Percentiles rank a stretch among this genome's conserved stretches.
These are phyloP conservation scores for Exophiala mesophila DNA, from an alignment of 2,329 filamentous ascomycete species.

Conservation along the genomic window DNA sequence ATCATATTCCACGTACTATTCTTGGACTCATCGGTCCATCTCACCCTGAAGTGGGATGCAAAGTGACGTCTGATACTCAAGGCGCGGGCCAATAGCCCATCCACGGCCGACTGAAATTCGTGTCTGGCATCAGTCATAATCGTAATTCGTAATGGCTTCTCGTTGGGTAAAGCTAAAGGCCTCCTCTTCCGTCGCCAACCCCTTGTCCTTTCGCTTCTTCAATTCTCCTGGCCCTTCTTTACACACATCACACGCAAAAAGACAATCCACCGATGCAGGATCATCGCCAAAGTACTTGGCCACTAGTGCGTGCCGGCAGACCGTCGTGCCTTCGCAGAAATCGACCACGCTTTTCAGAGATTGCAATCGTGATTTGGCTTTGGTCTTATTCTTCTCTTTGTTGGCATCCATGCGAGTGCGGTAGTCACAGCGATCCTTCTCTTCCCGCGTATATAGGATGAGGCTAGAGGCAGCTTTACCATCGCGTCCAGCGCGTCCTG, in stretches of 20 bases:
- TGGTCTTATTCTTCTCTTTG: conserved; percentile 32
- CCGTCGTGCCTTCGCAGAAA: conserved; percentile 73
- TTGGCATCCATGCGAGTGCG: conserved; percentile 11
- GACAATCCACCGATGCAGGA: conserved; percentile 45
- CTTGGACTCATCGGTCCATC: no score
- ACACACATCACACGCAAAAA: conserved; percentile 74
- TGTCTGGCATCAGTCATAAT: conserved; percentile 18
- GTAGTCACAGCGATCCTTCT: conserved; percentile 59
- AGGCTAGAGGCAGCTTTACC: conserved; percentile 83
- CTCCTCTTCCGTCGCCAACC: conserved; percentile 29
- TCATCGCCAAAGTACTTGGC: conserved; percentile 65
- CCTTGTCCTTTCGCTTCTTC: conserved; percentile 49
- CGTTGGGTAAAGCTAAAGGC: conserved; percentile 30
- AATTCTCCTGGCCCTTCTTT: conserved; percentile 59
- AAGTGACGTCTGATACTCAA: no score
- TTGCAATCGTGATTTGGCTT: conserved; percentile 50
- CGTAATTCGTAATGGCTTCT: conserved; percentile 18
- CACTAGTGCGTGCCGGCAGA: conserved; percentile 72
- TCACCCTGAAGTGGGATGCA: no score
- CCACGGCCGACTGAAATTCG: no score
- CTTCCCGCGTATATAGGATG: conserved; percentile 84
- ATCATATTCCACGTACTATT: no score
- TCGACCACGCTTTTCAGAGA: conserved; percentile 65
- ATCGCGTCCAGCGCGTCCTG: conserved; percentile 83
- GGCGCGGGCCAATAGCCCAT: no score